phyloP scores from a whole-genome alignment of 2,329 filamentous ascomycete species.

The Cladorrhinum sp. region DNA sequence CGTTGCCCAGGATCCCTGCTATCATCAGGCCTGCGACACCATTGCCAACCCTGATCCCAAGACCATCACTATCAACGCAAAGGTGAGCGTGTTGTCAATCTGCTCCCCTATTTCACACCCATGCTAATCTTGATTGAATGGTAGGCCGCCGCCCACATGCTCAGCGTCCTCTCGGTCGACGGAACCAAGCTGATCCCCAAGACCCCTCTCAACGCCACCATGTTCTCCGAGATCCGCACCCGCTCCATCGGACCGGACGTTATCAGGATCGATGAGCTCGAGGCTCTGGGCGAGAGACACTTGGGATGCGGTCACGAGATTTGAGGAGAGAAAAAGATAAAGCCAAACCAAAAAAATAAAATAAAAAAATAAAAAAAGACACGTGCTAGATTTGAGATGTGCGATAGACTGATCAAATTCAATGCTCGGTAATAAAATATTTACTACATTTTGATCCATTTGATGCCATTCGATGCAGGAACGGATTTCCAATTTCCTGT shows the following conservation, averaged over 20 bases:
- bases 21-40: constrained; percentile 36
- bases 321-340: constrained; percentile 9
- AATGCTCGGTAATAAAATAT: not conserved
- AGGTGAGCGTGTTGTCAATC: constrained; percentile 19
- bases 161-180: constrained; percentile 31
- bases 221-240: constrained; percentile 23
- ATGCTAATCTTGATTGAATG: not conserved
- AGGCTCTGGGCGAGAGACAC: constrained; percentile 35
- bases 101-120: too few relatives aligned
- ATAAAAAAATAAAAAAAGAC: not conserved
- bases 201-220: constrained; percentile 26
- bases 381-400: not conserved
- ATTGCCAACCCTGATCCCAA: constrained; percentile 33
- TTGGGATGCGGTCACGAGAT: constrained; percentile 36
- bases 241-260: constrained; percentile 21
- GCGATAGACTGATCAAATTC: too few relatives aligned
- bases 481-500: not conserved
- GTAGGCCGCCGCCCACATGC: constrained; percentile 34
- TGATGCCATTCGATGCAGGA: not conserved
- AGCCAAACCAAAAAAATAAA: not conserved
- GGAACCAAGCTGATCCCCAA: constrained; percentile 35
- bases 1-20: constrained; percentile 33
- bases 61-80: constrained; percentile 33
- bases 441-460: too few relatives aligned
- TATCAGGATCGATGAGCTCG: constrained; percentile 32